Base-by-base conservation (phyloP, 2,329 filamentous ascomycete genomes). In the Volutella citrinella region DNA sequence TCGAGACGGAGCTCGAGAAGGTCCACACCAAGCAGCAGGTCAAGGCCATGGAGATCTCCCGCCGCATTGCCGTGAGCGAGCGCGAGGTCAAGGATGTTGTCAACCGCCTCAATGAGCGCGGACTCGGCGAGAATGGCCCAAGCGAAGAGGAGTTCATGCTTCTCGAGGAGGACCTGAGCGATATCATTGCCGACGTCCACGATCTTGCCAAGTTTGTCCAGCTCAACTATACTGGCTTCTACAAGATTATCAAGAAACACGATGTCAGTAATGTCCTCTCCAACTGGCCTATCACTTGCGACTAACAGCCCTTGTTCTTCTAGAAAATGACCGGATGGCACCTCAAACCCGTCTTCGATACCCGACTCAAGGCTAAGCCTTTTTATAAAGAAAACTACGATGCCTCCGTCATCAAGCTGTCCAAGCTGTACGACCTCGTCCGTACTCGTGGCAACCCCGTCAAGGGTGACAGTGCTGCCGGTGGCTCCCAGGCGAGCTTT, bases 231-330 rank as follows among this genome's bases (percentile, higher is more conserved):
- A 97, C 91, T 1, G 93, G 93, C 6, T 98, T 98, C 61, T 94
- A 96, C 71, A 98, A 98, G 74, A 98, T 98, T 46, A 95, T 98
- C 65, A 98, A 98, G 75, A 98, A 98, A 74, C 93, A 98, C 63
- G 93, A 96, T 68, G 87, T 91, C 64, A 51, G 84, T 44, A 22
- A 22, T 22, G 9, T 12, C 20, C 12, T n/a, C n/a, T n/a, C n/a
- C n/a, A 22, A 17, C 30, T 15, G 10, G 11, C 12, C 6, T 24
- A 32, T 22, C 13, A 16, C 6, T n/a, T 11, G 12, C 12, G 7
- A 8, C 22, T 27, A 20, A 28, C 25, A 4, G 12, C 11, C 21
- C 14, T 11, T 8, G 5, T 30, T 23, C 11, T 19, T 26, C 14
- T 54, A 93, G 85, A 98, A 98, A 87, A 75, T 86, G 72, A 98